A percentile compares a stretch with the other conserved stretches of the same genome.
These are phyloP conservation scores for Dipteronia dyeriana DNA, from an alignment of 345 rosid species.

Conservation along the genomic window DNA sequence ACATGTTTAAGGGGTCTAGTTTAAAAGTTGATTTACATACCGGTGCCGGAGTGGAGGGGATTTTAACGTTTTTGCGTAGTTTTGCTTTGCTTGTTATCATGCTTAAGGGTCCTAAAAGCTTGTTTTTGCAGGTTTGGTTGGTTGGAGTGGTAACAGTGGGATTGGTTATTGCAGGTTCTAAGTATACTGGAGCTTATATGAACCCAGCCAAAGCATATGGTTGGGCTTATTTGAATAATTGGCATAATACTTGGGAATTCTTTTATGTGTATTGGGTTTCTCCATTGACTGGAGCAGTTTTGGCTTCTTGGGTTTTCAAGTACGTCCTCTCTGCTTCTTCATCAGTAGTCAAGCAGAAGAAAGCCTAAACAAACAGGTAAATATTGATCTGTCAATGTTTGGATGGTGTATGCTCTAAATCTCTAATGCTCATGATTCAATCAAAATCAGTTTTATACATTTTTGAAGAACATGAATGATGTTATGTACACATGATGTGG, in stretches of 20 bases:
- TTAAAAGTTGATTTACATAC: slow-evolving; percentile 59
- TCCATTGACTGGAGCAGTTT: slow-evolving; percentile 51
- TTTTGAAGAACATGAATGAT: too few species aligned
- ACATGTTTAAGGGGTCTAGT: slow-evolving; percentile 53
- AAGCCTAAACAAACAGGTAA: slow-evolving; percentile 12
- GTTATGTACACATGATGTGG: too few species aligned
- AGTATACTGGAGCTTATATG: slow-evolving; percentile 70
- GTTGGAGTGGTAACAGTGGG: slow-evolving; percentile 44
- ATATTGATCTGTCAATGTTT: too few species aligned
- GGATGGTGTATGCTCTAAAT: too few species aligned
- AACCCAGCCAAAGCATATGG: slow-evolving; percentile 81
- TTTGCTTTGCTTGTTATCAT: slow-evolving; percentile 45
- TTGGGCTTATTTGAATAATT: slow-evolving; percentile 64
- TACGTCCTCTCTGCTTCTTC: slow-evolving; percentile 22
- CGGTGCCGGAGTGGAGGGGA: slow-evolving; percentile 67
- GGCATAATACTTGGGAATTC: slow-evolving; percentile 67
- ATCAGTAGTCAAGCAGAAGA: slow-evolving; percentile 25
- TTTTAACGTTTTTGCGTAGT: slow-evolving; percentile 42
- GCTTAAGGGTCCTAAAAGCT: slow-evolving; percentile 51
- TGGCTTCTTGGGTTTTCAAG: slow-evolving; percentile 51
- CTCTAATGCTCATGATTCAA: too few species aligned
- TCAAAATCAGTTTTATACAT: too few species aligned
- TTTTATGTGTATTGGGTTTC: slow-evolving; percentile 72
- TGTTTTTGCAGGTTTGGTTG: slow-evolving; percentile 51
- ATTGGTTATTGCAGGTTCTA: slow-evolving; percentile 45